These are phyloP conservation scores for Detonula confervacea DNA, from an alignment of 352 stramenopile species.

Conservation along the genomic window DNA sequence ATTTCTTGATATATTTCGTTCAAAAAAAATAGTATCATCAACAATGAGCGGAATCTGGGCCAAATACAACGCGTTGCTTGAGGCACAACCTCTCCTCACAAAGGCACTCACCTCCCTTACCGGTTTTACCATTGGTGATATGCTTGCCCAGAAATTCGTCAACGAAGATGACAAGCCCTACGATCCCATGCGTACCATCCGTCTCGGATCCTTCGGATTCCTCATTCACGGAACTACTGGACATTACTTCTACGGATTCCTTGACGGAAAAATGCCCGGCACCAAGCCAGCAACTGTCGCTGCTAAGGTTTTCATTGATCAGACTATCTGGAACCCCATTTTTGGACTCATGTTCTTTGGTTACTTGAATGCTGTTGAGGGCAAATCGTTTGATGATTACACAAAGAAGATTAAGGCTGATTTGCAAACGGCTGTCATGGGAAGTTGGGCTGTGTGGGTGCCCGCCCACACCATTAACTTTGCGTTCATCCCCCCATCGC, in stretches of 20 bases:
- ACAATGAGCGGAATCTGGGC: conserved; percentile 85
- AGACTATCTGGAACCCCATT: conserved; percentile 89
- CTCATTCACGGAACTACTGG: conserved; percentile 87
- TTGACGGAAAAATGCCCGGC: conserved; percentile 87
- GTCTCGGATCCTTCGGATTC: conserved; percentile 87
- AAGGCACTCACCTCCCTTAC: conserved; percentile 88
- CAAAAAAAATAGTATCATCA: too few relatives aligned
- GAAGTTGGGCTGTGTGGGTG: conserved; percentile 89
- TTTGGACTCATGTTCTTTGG: conserved; percentile 90
- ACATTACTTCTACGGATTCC: conserved; percentile 89
- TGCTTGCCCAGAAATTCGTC: conserved; percentile 87
- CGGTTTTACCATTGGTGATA: conserved; percentile 88
- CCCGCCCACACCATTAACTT: conserved; percentile 89
- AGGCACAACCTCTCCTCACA: conserved; percentile 86
- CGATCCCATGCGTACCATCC: conserved; percentile 85
- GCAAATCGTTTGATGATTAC: conserved; percentile 84
- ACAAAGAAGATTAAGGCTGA: conserved; percentile 87
- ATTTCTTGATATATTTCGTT: too few relatives aligned
- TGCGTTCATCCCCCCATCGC: conserved; percentile 86
- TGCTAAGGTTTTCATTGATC: conserved; percentile 83
- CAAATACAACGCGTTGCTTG: conserved; percentile 87
- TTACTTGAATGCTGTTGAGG: conserved; percentile 86
- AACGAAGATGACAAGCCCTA: conserved; percentile 84
- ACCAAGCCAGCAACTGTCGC: conserved; percentile 86
- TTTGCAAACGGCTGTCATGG: conserved; percentile 85